Conservation (phyloP, 108 stramenopile species). For the Cyclotella sp. region DNA sequence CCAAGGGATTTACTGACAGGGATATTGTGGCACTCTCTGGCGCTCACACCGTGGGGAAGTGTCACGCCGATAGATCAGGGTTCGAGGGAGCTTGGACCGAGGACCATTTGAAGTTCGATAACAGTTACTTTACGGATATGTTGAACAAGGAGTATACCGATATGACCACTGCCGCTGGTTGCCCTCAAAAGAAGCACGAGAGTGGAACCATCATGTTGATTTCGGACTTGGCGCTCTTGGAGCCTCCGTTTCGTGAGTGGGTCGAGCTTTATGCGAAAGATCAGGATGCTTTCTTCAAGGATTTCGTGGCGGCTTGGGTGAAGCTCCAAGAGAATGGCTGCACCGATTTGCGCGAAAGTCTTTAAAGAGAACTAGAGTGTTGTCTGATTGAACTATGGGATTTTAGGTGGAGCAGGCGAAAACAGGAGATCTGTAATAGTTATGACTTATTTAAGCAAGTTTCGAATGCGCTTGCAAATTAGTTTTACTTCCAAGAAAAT, state of each 20-base stretch:
- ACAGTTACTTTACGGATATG: slow-evolving; percentile 62
- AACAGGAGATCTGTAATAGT: too few species aligned
- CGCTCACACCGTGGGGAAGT: slow-evolving; percentile 72
- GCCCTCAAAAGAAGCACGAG: slow-evolving; percentile 43
- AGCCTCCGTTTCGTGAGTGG: slow-evolving; percentile 39
- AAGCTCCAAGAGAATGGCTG: slow-evolving; percentile 60
- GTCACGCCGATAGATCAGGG: slow-evolving; percentile 63
- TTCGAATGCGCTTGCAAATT: too few species aligned
- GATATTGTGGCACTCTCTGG: slow-evolving; percentile 76
- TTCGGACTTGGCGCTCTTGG: slow-evolving; percentile 56
- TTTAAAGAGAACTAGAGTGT: slow-evolving; percentile 35
- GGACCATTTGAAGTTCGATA: slow-evolving; percentile 49
- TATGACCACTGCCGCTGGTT: slow-evolving; percentile 48
- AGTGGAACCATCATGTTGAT: slow-evolving; percentile 51
- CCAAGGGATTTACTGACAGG: slow-evolving; percentile 77
- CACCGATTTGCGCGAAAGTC: slow-evolving; percentile 42
- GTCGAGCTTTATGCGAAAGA: slow-evolving; percentile 52
- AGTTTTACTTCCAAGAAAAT: too few species aligned
- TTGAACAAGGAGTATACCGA: slow-evolving; percentile 45
- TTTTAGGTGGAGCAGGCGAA: too few species aligned
- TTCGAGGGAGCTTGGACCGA: slow-evolving; percentile 67
- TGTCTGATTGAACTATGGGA: too few species aligned
- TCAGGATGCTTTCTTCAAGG: slow-evolving; percentile 46
- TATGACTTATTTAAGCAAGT: too few species aligned
- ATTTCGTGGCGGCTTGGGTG: slow-evolving; percentile 45